Percentiles rank a stretch among this genome's conserved stretches.
phyloP scores from a whole-genome alignment of 495 filamentous ascomycete genomes.

The Beverwykella pulmonaria region DNA sequence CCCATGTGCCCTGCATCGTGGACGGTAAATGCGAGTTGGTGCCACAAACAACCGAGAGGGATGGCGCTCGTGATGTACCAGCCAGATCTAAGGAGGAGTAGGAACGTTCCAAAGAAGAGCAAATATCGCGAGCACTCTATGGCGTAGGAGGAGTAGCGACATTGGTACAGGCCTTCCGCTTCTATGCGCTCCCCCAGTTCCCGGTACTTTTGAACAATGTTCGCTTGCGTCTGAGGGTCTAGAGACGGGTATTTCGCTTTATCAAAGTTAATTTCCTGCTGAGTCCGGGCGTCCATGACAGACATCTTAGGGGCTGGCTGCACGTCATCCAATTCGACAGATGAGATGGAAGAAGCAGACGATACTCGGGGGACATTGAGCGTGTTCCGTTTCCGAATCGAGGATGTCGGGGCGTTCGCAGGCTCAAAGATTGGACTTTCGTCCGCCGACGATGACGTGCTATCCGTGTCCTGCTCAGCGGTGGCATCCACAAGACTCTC shows the following conservation, averaged over 20 bases:
- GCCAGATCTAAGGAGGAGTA: slow-evolving; percentile 65
- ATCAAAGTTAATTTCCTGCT: slow-evolving; percentile 74
- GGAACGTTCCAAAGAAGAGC: slow-evolving; percentile 64
- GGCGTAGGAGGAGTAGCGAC: slow-evolving; percentile 81
- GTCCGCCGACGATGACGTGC: slow-evolving; percentile 50
- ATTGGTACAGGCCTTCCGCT: slow-evolving; percentile 77
- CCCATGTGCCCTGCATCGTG: slow-evolving; percentile 98
- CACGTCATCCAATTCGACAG: slow-evolving; percentile 47
- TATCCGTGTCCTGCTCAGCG: slow-evolving; percentile 51
- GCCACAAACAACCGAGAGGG: slow-evolving; percentile 86
- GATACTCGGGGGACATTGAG: slow-evolving; percentile 26
- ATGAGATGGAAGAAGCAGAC: slow-evolving; percentile 52
- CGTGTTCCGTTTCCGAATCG: slow-evolving; percentile 21
- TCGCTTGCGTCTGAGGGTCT: slow-evolving; percentile 72
- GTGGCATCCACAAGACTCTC: slow-evolving; percentile 45
- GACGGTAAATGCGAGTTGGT: slow-evolving; percentile 91
- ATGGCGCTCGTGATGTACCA: slow-evolving; percentile 78
- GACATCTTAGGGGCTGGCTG: slow-evolving; percentile 56
- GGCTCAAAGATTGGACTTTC: slow-evolving; percentile 48
- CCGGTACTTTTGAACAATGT: slow-evolving; percentile 80
- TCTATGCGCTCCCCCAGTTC: slow-evolving; percentile 69
- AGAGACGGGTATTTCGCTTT: slow-evolving; percentile 79
- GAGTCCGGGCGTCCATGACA: slow-evolving; percentile 73
- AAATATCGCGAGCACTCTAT: slow-evolving; percentile 76
- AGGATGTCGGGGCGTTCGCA: slow-evolving; percentile 17